A percentile compares a stretch with the other conserved stretches of the same genome.
These are phyloP conservation scores for Trifolium subterraneum DNA, from an alignment of 306 rosid species.

Conservation along the genomic window DNA sequence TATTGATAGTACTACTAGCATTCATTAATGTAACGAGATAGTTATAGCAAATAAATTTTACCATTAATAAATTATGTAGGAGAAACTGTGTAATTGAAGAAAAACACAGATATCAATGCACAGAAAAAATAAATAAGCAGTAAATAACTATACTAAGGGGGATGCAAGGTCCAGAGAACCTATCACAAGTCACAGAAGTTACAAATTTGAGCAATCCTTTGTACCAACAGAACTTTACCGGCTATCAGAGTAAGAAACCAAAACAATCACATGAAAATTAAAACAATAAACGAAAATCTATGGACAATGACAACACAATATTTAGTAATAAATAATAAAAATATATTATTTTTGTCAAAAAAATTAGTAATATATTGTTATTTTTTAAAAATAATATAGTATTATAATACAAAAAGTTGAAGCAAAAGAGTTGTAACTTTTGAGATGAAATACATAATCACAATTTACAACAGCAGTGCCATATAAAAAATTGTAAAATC, in stretches of 20 bases:
- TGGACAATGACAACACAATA: slow-evolving; percentile 24
- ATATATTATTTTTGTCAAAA: background rate
- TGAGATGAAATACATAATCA: background rate
- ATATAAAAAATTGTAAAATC: slow-evolving; percentile 21
- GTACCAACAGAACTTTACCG: slow-evolving; percentile 39
- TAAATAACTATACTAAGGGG: slow-evolving; percentile 40
- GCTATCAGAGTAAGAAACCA: slow-evolving; percentile 31
- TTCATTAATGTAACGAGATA: slow-evolving; percentile 24
- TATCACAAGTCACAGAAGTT: slow-evolving; percentile 49
- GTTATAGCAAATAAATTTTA: slow-evolving; percentile 14
- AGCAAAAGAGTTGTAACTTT: slow-evolving; percentile 21
- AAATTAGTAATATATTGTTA: background rate
- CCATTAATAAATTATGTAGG: slow-evolving; percentile 1
- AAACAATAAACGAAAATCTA: slow-evolving; percentile 33
- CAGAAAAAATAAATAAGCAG: slow-evolving; percentile 44
- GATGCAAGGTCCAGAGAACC: slow-evolving; percentile 46
- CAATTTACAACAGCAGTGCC: background rate
- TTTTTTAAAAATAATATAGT: background rate
- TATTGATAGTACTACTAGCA: slow-evolving; percentile 20
- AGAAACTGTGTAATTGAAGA: slow-evolving; percentile 12
- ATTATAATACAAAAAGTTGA: slow-evolving; percentile 2
- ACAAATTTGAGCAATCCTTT: slow-evolving; percentile 44
- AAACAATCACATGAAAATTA: slow-evolving; percentile 48
- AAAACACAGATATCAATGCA: slow-evolving; percentile 28
- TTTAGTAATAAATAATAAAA: background rate